Evolutionary conservation across 495 filamentous ascomycete genomes (phyloP).

Genomic region (Delitschia confertaspora): DNA sequence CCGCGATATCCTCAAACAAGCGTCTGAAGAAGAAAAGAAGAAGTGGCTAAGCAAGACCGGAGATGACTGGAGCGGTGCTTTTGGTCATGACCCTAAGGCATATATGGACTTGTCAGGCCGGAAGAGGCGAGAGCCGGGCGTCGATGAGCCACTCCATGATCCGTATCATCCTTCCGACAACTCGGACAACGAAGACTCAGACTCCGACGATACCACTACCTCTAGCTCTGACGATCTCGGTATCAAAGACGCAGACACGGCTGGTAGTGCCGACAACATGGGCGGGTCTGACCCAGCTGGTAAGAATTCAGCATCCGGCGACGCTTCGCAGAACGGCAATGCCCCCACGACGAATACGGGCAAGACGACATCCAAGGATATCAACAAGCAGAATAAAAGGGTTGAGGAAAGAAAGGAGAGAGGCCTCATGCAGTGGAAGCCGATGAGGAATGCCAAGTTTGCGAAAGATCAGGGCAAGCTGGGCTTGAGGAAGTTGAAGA

Average conservation of each 20-base stretch:
- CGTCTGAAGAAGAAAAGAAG: constrained; percentile 57
- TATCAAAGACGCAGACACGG: constrained; percentile 38
- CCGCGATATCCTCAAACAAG: constrained; percentile 66
- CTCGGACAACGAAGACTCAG: constrained; percentile 37
- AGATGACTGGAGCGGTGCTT: constrained; percentile 83
- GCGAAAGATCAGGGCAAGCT: constrained; percentile 61
- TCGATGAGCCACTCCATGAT: constrained; percentile 49
- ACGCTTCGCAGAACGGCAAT: constrained; percentile 3
- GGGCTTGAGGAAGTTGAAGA: constrained; percentile 48
- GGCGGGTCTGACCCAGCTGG: constrained; percentile 13
- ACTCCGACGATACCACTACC: constrained; percentile 32
- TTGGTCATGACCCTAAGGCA: constrained; percentile 55
- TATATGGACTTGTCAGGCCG: constrained; percentile 44
- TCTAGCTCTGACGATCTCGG: constrained; percentile 37
- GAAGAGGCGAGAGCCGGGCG: constrained; percentile 48
- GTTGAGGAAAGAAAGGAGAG: constrained; percentile 60
- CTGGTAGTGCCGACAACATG: constrained; percentile 23
- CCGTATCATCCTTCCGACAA: constrained; percentile 43
- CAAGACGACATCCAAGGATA: constrained; percentile 13
- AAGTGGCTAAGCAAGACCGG: constrained; percentile 75
- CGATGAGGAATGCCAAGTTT: constrained; percentile 59
- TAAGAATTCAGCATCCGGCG: not conserved
- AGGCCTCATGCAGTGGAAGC: constrained; percentile 70
- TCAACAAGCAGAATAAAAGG: constrained; percentile 48
- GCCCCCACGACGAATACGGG: not conserved